Evolutionary conservation across 2,329 filamentous ascomycete species (phyloP).

Genomic region (Didymella arachidicola): DNA sequence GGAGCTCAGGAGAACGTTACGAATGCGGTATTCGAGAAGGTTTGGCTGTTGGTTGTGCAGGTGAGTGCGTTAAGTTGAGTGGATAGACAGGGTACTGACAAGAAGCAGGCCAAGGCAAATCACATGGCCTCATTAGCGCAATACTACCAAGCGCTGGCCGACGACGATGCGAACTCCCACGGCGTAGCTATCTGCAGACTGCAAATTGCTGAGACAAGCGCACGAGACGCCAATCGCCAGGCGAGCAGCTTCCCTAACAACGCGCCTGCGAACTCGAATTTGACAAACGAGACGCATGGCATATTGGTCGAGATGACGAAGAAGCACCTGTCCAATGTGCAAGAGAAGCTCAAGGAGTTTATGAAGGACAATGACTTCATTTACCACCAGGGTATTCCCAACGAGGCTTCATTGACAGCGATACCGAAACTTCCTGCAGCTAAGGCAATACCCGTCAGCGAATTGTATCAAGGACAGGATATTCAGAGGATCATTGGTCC

Average conservation of each 20-base stretch:
- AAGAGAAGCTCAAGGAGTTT: constrained; percentile 78
- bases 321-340: constrained; percentile 79
- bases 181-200: constrained; percentile 85
- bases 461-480: constrained; percentile 95
- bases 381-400: constrained; percentile 91
- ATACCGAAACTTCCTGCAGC: constrained; percentile 93
- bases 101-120: constrained; percentile 72
- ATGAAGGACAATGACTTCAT: constrained; percentile 98
- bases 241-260: constrained; percentile 82
- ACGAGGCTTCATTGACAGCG: constrained; percentile 79
- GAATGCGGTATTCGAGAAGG: constrained; percentile 91
- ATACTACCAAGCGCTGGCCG: constrained; percentile 90
- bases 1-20: constrained; percentile 92
- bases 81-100: background rate
- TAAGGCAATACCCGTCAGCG: constrained; percentile 95
- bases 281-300: constrained; percentile 78
- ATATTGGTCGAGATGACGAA: constrained; percentile 82
- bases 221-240: constrained; percentile 77
- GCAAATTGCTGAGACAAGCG: constrained; percentile 78
- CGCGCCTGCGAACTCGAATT: constrained; percentile 80
- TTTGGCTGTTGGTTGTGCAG: constrained; percentile 86
- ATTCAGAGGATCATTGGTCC: constrained; percentile 97
- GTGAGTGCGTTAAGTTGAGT: constrained; percentile 54
- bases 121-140: constrained; percentile 87
- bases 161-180: constrained; percentile 87